Conservation (phyloP, 495 filamentous ascomycete species). For the Hypoxylon fuscum region DNA sequence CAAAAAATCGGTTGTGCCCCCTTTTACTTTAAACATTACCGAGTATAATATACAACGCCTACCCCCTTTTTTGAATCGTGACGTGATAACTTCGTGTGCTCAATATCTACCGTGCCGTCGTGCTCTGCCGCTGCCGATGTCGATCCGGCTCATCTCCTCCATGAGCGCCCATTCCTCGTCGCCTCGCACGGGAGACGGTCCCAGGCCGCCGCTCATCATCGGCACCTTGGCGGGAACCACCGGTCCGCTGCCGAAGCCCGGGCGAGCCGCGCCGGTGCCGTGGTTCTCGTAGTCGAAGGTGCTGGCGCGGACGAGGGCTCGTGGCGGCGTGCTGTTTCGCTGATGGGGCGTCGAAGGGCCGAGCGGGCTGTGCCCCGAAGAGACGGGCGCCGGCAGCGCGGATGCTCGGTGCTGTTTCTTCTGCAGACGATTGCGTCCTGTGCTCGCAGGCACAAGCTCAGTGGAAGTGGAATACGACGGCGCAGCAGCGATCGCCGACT, state of each 20-base stretch:
- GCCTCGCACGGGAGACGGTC: conserved; percentile 40
- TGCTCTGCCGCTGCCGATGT: conserved; percentile 72
- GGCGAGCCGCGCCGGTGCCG: conserved; percentile 34
- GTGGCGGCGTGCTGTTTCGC: conserved; percentile 51
- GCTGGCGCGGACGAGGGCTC: conserved; percentile 51
- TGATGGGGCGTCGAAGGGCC: conserved; percentile 55
- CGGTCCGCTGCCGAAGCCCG: conserved; percentile 54
- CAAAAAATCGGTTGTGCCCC: conserved; percentile 3
- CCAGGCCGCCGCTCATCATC: conserved; percentile 56
- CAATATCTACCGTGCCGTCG: conserved; percentile 46
- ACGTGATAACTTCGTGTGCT: conserved; percentile 26
- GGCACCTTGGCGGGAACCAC: conserved; percentile 82
- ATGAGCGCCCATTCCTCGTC: conserved; percentile 71
- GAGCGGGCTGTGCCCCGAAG: conserved; percentile 53
- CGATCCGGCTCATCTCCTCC: conserved; percentile 82
- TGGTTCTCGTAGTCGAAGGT: conserved; percentile 60
- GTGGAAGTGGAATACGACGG: conserved; percentile 41
- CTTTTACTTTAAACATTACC: conserved; percentile 9
- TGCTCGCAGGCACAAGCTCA: conserved; percentile 39
- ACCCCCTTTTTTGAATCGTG: background rate
- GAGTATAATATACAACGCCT: conserved; percentile 37
- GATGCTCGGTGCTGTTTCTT: conserved; percentile 63
- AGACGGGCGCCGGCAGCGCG: conserved; percentile 49
- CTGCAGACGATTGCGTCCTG: conserved; percentile 66
- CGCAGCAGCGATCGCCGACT: conserved; percentile 30